Evolutionary conservation across 1,284 basidiomycete genomes (phyloP).

Genomic region (Trichosporon faecale): DNA sequence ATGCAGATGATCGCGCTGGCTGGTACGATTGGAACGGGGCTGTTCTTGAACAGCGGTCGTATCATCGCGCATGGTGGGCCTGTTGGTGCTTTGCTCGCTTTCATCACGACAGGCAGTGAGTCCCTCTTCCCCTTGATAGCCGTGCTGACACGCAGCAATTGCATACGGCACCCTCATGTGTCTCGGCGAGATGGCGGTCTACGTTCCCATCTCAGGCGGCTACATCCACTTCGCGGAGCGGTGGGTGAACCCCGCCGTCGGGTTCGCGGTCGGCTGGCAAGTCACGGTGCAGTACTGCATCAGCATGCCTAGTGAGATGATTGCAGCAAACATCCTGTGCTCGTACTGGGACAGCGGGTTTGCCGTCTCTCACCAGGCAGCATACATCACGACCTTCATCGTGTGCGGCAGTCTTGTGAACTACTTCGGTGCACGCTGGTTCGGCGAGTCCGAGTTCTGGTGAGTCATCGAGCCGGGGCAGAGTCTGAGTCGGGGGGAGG

Average conservation of each 20-base stretch:
- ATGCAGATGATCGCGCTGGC: slow-evolving; percentile 41
- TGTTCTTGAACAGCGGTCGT: slow-evolving; percentile 74
- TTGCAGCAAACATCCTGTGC: slow-evolving; percentile 68
- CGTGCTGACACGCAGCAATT: not conserved
- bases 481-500: too few relatives aligned
- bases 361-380: slow-evolving; percentile 16
- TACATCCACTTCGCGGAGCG: slow-evolving; percentile 42
- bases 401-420: slow-evolving; percentile 52
- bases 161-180: slow-evolving; percentile 28
- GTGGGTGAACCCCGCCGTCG: slow-evolving; percentile 38
- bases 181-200: slow-evolving; percentile 49
- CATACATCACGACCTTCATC: slow-evolving; percentile 19
- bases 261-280: slow-evolving; percentile 35
- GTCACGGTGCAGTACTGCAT: slow-evolving; percentile 56
- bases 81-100: slow-evolving; percentile 43
- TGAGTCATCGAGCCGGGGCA: too few relatives aligned
- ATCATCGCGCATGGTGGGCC: slow-evolving; percentile 54
- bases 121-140: not conserved
- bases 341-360: slow-evolving; percentile 65
- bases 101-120: slow-evolving; percentile 10
- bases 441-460: slow-evolving; percentile 60
- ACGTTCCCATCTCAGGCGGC: slow-evolving; percentile 42
- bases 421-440: slow-evolving; percentile 66
- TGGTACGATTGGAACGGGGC: slow-evolving; percentile 58
- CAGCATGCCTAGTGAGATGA: slow-evolving; percentile 69